Evolutionary conservation across 176 grass and related monocot genomes (phyloP), one percentile per base, ranked within the genome.

Genomic region (Hordeum marinum): DNA sequence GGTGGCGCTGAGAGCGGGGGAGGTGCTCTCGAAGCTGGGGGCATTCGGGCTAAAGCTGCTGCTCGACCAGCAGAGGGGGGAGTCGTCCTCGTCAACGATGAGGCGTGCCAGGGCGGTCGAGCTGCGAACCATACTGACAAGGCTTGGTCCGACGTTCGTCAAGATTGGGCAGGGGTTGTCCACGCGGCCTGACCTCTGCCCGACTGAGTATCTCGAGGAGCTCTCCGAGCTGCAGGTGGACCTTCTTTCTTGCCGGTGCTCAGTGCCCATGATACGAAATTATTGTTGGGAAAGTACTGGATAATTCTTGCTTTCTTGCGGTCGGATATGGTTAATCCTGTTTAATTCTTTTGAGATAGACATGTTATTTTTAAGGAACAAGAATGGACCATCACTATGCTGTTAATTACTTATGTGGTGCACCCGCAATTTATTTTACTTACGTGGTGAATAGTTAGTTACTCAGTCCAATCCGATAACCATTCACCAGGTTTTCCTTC

Each of bases 111-210:
- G 96, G 73, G 96, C 96, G 41, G 88, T 90, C 64, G 89, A 98
- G 68, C 83, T 98, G 83, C 87, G 93, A 61, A 84, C 78, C 55
- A 94, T 93, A 76, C 87, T 98, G n/a, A 94, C 93, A 15, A 80
- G 83, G 80, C 89, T 98, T 26, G 96, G 96, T n/a, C 93, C 96
- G 48, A 98, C 96, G 67, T 98, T 98, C 67, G 96, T 98, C 37
- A 98, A 98, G 85, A 98, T 98, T 82, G 96, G 96, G 61, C 96
- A 98, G 84, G 89, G 96, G 7, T 72, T 98, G 72, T 95, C 93
- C 52, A 98, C 93, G 21, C 91, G 96, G 41, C 96, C 96, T 0
- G 96, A 98, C 45, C 88, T 98, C 60, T 98, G 96, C 74, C 96
- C 96, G 1, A 82, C 89, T 20, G 96, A 98, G 61, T 98, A 95